Conservation (phyloP, 371 early-diverging fungal species). For the Mortierella sp. region DNA sequence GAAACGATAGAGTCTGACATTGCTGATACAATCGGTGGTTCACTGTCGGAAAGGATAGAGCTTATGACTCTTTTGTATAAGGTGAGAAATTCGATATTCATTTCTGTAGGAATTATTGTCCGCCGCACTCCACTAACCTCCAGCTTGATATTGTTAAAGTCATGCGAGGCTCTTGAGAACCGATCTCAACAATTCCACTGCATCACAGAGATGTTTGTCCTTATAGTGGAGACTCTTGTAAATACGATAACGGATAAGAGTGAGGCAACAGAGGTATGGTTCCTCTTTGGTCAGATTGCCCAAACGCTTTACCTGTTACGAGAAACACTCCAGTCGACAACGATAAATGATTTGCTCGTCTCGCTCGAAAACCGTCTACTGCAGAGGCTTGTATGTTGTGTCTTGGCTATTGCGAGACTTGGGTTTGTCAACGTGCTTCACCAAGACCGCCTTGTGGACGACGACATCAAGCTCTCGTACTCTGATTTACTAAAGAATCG, state of each 20-base stretch:
- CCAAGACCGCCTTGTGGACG: constrained; percentile 54
- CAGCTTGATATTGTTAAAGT: constrained; percentile 13
- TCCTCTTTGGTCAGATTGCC: constrained; percentile 33
- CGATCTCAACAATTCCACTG: constrained; percentile 39
- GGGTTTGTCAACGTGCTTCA: constrained; percentile 52
- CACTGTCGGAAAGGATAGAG: constrained; percentile 48
- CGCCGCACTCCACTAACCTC: neutral
- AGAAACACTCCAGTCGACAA: constrained; percentile 38
- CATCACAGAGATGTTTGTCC: constrained; percentile 38
- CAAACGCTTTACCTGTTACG: constrained; percentile 32
- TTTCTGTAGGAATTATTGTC: too few relatives aligned
- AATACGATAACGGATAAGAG: constrained; percentile 40
- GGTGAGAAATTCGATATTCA: constrained; percentile 18
- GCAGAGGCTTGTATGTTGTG: constrained; percentile 46
- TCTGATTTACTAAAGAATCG: constrained; percentile 41
- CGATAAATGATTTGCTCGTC: constrained; percentile 7
- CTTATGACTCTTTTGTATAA: constrained; percentile 59
- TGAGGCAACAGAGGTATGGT: constrained; percentile 50
- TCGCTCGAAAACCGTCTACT: constrained; percentile 20
- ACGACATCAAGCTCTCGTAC: constrained; percentile 52
- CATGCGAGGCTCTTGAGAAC: constrained; percentile 39
- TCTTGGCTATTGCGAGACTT: constrained; percentile 39
- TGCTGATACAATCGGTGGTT: constrained; percentile 31
- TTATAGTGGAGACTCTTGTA: constrained; percentile 33
- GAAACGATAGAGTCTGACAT: constrained; percentile 6